Evolutionary conservation across 106 monocot genomes (phyloP), one percentile per base, ranked within the genome.

Genomic region (Narthecium ossifragum): DNA sequence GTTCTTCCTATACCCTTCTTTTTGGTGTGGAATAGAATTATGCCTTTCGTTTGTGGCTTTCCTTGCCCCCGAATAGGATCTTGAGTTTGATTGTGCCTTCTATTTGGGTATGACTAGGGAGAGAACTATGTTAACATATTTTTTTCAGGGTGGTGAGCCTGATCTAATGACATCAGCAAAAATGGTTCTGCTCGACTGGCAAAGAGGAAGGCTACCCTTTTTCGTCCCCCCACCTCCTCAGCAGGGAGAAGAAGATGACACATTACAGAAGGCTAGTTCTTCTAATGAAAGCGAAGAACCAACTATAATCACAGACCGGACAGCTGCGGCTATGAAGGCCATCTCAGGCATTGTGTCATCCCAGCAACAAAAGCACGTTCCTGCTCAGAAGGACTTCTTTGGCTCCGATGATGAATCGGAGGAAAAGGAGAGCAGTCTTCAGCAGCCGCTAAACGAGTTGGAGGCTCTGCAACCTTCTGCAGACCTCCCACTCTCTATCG

Each of bases 171-270:
- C 87, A 1, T 71, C 75, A 25, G 82, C 82, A 31, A 87, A 82
- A 64, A 78, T 87, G 82, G 57, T 87, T 12, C 78, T 87, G 4
- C 75, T 82, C 26, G 87, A 87, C 52, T 87, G 87, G 87, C 87
- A 87, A 60, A 82, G 87, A 51, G 87, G 87, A 31, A 78, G 75
- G 55, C 78, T 87, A 62, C 87, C 87, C 6, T 87, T 87, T 53
- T 87, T 82, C 25, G 87, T 87, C 14, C 79, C 78, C 1, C 87
- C 87, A 34, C 75, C 87, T 3, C 43, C 14, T 17, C 43, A 43
- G 12, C 67, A 75, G 24, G 34, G 68, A 49, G 30, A 49, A 12
- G 69, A 52, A 36, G 53, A 60, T n/a, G 69, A 33, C n/a, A 6
- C 49, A 53, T n/a, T 63, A 20, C 56, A 67, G 14, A 32, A 25